These are phyloP conservation scores for Breynia disticha DNA, from an alignment of 441 rosid genomes.

Conservation along the genomic window DNA sequence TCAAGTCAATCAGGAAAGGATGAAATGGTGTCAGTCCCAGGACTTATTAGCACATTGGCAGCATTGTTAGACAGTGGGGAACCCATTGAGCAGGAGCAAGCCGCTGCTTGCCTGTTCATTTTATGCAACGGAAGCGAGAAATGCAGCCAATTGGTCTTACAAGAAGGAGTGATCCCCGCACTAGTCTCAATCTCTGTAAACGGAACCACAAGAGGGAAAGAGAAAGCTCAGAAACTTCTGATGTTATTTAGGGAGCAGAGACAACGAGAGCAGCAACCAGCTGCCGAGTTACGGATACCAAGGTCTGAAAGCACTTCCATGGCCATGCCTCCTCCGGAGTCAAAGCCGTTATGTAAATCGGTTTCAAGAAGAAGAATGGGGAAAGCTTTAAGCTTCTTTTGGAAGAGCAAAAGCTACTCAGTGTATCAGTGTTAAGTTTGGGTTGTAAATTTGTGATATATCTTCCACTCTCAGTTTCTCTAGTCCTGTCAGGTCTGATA, in stretches of 20 bases:
- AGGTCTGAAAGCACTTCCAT: conserved; percentile 28
- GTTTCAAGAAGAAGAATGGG: conserved; percentile 58
- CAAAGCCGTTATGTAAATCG: conserved; percentile 58
- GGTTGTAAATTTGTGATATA: conserved; percentile 25
- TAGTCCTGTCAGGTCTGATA: conserved; percentile 11
- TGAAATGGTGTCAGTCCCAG: conserved; percentile 49
- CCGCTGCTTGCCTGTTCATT: conserved; percentile 62
- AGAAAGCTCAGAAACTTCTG: conserved; percentile 79
- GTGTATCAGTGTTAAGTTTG: conserved; percentile 38
- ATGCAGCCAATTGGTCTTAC: conserved; percentile 79
- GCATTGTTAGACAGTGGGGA: conserved; percentile 62
- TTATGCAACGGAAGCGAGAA: conserved; percentile 68
- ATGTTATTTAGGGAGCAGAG: conserved; percentile 91
- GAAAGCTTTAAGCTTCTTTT: conserved; percentile 52
- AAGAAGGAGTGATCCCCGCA: conserved; percentile 97
- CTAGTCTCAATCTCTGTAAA: conserved; percentile 88
- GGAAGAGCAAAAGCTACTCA: conserved; percentile 78
- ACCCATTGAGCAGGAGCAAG: conserved; percentile 75
- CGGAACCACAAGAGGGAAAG: conserved; percentile 73
- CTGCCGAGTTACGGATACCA: conserved; percentile 20
- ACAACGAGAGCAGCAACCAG: conserved; percentile 63
- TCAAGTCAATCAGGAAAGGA: conserved; percentile 56
- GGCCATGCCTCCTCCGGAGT: conserved; percentile 34
- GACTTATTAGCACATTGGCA: conserved; percentile 61
- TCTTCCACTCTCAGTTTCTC: conserved; percentile 21